A percentile compares a stretch with the other conserved stretches of the same genome.
Conservation (phyloP, 345 rosid species). For the Eucalyptus lansdowneana region DNA sequence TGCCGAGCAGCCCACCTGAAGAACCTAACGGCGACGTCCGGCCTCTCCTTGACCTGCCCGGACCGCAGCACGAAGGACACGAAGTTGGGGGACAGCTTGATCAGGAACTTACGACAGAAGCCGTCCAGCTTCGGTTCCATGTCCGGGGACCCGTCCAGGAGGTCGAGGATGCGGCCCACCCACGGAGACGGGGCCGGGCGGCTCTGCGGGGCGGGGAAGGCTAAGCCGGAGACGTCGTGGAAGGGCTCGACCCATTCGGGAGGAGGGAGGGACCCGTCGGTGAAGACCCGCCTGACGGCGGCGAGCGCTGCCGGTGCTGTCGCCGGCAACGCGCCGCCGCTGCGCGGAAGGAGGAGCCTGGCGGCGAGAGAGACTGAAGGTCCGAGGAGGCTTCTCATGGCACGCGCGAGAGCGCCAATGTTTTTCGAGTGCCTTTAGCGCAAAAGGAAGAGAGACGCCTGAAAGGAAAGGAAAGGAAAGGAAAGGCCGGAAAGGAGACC, state of each 20-base stretch:
- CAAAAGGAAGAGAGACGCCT: no score
- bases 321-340: neutral
- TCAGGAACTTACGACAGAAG: slow-evolving; percentile 52
- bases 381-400: neutral
- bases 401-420: neutral
- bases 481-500: no score
- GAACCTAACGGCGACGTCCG: slow-evolving; percentile 49
- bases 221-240: slow-evolving; percentile 54
- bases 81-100: slow-evolving; percentile 67
- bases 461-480: no score
- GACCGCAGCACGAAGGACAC: slow-evolving; percentile 43
- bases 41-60: slow-evolving; percentile 26
- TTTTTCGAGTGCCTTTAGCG: neutral
- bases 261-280: slow-evolving; percentile 29
- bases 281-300: neutral
- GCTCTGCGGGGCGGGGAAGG: slow-evolving; percentile 19
- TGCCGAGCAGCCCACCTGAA: slow-evolving; percentile 73
- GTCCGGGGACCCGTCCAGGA: slow-evolving; percentile 49
- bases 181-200: slow-evolving; percentile 61
- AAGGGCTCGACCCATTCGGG: slow-evolving; percentile 92
- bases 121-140: slow-evolving; percentile 61
- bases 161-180: slow-evolving; percentile 47
- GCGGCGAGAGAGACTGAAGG: neutral
- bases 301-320: neutral
- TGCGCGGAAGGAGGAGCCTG: neutral